A percentile compares a stretch with the other conserved stretches of the same genome.
phyloP scores from a whole-genome alignment of 257 asterid genomes.

The Thymus quinquecostatus region DNA sequence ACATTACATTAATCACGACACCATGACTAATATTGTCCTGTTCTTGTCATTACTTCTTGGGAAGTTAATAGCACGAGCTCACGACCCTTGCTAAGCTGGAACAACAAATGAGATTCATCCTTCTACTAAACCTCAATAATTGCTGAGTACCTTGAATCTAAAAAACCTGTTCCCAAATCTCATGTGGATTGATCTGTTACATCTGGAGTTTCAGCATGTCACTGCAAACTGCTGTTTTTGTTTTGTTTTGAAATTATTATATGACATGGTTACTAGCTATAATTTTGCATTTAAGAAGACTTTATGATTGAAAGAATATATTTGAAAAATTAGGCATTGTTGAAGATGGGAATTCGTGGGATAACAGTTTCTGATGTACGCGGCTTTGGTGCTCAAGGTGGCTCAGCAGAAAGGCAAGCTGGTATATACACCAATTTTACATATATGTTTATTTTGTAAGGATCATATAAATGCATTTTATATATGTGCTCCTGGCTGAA shows the following conservation, averaged over 20 bases:
- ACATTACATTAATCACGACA: background rate
- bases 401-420: constrained; percentile 87
- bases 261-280: background rate
- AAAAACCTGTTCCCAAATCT: background rate
- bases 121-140: constrained; percentile 1
- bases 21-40: constrained; percentile 3
- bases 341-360: constrained; percentile 96
- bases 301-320: constrained; percentile 15
- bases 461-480: constrained; percentile 11
- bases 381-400: constrained; percentile 98
- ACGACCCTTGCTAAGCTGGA: background rate
- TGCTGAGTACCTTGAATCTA: background rate
- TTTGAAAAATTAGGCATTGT: constrained; percentile 59
- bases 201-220: background rate
- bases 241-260: background rate
- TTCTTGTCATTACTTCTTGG: constrained; percentile 12
- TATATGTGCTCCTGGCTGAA: background rate
- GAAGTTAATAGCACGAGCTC: background rate
- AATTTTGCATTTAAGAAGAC: constrained; percentile 4
- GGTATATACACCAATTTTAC: constrained; percentile 45
- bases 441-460: constrained; percentile 23
- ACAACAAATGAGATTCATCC: background rate
- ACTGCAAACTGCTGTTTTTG: background rate
- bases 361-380: constrained; percentile 94
- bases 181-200: background rate